These are phyloP conservation scores for Ceratocystis cubensis DNA, from an alignment of 2,329 filamentous ascomycete genomes.

Conservation along the genomic window DNA sequence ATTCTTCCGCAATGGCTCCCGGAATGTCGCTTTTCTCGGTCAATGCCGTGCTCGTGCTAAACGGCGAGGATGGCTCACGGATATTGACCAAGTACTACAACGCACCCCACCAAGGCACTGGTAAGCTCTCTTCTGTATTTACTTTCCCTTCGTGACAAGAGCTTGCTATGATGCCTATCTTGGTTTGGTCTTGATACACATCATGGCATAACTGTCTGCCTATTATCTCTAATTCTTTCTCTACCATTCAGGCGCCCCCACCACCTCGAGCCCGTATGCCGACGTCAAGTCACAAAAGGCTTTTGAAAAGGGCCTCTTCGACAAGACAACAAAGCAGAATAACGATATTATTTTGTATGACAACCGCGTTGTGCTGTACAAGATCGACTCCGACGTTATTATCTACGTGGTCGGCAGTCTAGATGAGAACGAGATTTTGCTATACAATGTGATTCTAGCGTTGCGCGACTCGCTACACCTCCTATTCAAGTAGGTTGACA, in stretches of 20 bases:
- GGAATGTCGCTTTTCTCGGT: conserved; percentile 65
- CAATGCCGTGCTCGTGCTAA: conserved; percentile 65
- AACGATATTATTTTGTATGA: conserved; percentile 97
- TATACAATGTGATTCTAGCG: conserved; percentile 91
- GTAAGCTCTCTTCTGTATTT: conserved; percentile 26
- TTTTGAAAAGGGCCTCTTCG: conserved; percentile 89
- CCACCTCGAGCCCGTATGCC: conserved; percentile 59
- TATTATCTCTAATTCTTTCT: background rate
- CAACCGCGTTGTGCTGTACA: conserved; percentile 91
- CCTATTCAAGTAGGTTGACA: conserved; percentile 63
- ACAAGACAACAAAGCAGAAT: conserved; percentile 92
- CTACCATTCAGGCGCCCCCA: conserved; percentile 17
- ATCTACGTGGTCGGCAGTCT: conserved; percentile 80
- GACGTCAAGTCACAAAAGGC: conserved; percentile 87
- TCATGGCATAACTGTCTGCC: background rate
- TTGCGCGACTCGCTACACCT: conserved; percentile 81
- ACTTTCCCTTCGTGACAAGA: too few relatives aligned
- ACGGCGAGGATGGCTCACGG: conserved; percentile 75
- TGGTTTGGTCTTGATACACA: background rate
- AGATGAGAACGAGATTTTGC: conserved; percentile 91
- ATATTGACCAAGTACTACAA: conserved; percentile 91
- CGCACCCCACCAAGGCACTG: conserved; percentile 38
- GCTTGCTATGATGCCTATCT: too few relatives aligned
- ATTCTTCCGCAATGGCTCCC: conserved; percentile 46
- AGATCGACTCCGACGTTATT: conserved; percentile 96